phyloP scores from a whole-genome alignment of 2,329 filamentous ascomycete species.

The Clonostachys byssicola region DNA sequence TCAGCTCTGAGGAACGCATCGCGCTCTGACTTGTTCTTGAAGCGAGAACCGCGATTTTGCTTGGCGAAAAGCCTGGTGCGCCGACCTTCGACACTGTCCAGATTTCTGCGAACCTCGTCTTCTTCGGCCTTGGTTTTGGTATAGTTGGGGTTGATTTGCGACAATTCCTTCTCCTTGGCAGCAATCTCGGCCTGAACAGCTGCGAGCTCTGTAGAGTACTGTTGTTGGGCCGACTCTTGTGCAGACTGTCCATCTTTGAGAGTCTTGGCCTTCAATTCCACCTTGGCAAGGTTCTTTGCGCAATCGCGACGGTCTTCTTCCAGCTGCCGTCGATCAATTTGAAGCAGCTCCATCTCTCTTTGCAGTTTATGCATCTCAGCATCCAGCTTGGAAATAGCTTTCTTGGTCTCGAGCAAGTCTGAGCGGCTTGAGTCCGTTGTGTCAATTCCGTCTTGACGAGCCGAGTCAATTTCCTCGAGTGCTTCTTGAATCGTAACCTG shows the following conservation, averaged over 20 bases:
- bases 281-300: slow-evolving; percentile 75
- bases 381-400: slow-evolving; percentile 72
- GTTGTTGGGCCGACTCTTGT: slow-evolving; percentile 66
- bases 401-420: slow-evolving; percentile 73
- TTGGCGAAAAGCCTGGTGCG: slow-evolving; percentile 84
- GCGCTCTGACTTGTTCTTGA: slow-evolving; percentile 82
- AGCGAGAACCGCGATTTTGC: slow-evolving; percentile 83
- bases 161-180: slow-evolving; percentile 72
- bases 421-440: slow-evolving; percentile 78
- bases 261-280: slow-evolving; percentile 79
- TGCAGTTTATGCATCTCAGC: slow-evolving; percentile 74
- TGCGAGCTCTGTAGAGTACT: slow-evolving; percentile 68
- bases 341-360: slow-evolving; percentile 79
- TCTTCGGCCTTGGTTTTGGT: slow-evolving; percentile 71
- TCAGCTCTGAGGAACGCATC: slow-evolving; percentile 79
- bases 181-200: slow-evolving; percentile 71
- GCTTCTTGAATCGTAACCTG: slow-evolving; percentile 74
- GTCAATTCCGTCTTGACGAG: slow-evolving; percentile 77
- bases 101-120: slow-evolving; percentile 60
- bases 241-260: slow-evolving; percentile 79
- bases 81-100: slow-evolving; percentile 72
- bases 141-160: slow-evolving; percentile 72
- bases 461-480: slow-evolving; percentile 78
- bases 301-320: slow-evolving; percentile 86
- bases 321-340: slow-evolving; percentile 79